A percentile compares a stretch with the other conserved stretches of the same genome.
Conservation (phyloP, 768 basidiomycete genomes). For the Fomitopsis pulvina region DNA sequence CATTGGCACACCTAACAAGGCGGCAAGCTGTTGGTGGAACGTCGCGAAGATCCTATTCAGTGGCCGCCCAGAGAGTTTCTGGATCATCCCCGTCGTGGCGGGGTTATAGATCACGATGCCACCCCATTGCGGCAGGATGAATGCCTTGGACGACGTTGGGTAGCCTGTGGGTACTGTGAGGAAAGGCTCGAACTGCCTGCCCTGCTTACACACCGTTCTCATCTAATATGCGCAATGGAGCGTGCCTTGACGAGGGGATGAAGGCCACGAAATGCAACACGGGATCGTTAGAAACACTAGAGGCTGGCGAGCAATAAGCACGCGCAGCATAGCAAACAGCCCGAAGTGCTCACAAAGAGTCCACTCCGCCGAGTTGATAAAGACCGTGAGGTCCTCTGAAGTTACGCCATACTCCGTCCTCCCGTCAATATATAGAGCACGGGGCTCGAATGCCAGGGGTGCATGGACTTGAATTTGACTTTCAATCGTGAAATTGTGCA, state of each 20-base stretch:
- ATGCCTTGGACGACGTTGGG: slow-evolving; percentile 51
- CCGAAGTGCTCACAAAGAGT: slow-evolving; percentile 57
- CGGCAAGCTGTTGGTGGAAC: slow-evolving; percentile 66
- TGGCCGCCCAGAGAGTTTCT: slow-evolving; percentile 34
- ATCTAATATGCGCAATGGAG: slow-evolving; percentile 65
- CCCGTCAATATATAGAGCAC: slow-evolving; percentile 24
- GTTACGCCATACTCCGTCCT: slow-evolving; percentile 49
- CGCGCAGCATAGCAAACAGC: neutral
- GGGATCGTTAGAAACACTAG: slow-evolving; percentile 87
- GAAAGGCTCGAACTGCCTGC: neutral
- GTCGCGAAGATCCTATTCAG: slow-evolving; percentile 50
- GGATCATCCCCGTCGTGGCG: slow-evolving; percentile 23
- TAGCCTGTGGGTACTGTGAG: slow-evolving; percentile 29
- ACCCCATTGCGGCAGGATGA: slow-evolving; percentile 93
- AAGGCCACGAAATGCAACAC: slow-evolving; percentile 91
- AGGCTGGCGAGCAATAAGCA: slow-evolving; percentile 49
- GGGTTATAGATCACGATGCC: slow-evolving; percentile 78
- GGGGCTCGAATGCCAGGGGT: slow-evolving; percentile 76
- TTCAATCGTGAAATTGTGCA: slow-evolving; percentile 92
- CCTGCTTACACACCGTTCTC: slow-evolving; percentile 35
- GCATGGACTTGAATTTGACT: slow-evolving; percentile 93
- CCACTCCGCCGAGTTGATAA: slow-evolving; percentile 97
- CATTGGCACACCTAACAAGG: slow-evolving; percentile 74
- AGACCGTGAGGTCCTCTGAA: slow-evolving; percentile 83
- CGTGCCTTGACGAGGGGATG: slow-evolving; percentile 62